Evolutionary conservation across 176 grass and related monocot species (phyloP).

Genomic region (Musa schizocarpa): DNA sequence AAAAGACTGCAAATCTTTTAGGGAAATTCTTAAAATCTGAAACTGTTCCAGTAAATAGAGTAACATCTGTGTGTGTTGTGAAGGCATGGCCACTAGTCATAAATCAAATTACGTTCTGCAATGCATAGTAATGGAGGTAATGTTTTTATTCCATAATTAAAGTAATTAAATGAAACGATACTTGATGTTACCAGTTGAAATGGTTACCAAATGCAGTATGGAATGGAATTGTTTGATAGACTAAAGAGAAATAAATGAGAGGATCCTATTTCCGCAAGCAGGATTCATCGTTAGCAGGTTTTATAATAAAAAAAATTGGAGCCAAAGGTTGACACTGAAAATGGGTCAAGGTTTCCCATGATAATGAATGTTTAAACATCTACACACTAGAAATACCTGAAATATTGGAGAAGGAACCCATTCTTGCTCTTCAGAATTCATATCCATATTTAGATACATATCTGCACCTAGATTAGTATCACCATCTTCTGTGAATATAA

Average conservation of each 20-base stretch:
- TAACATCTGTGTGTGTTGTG: no score
- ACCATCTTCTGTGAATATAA: conserved; percentile 94
- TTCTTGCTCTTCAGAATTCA: conserved; percentile 54
- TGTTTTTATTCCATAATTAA: background rate
- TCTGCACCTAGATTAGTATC: conserved; percentile 74
- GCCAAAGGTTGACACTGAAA: background rate
- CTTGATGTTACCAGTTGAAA: background rate
- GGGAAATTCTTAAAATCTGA: no score
- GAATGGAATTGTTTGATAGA: background rate
- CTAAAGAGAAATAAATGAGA: background rate
- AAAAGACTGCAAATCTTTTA: no score
- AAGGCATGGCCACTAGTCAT: background rate
- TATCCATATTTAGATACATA: conserved; percentile 89
- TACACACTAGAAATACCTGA: conserved; percentile 40
- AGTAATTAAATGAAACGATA: background rate
- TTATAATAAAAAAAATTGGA: background rate
- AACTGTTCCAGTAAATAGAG: no score
- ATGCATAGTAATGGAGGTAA: background rate
- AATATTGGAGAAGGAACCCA: conserved; percentile 82
- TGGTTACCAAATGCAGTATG: background rate
- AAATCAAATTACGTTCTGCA: background rate
- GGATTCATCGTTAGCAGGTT: background rate
- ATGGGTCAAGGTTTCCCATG: background rate
- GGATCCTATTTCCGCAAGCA: background rate
- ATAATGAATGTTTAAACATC: background rate